Percentiles rank a stretch among this genome's conserved stretches.
phyloP scores from a whole-genome alignment of 148 eudicot genomes.

The Rhododendron williamsianum region DNA sequence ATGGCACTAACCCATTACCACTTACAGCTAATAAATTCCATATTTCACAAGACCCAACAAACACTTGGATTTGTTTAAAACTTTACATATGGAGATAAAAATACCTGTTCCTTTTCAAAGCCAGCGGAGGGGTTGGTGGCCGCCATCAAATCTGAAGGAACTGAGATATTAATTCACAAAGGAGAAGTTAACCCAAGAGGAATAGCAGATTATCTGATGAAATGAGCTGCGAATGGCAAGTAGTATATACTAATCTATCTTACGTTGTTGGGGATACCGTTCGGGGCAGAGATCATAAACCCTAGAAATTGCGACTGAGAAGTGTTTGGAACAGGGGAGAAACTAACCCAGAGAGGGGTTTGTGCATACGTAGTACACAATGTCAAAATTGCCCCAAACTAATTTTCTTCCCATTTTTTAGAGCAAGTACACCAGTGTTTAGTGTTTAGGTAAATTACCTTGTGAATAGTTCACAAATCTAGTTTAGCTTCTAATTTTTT shows the following conservation, averaged over 20 bases:
- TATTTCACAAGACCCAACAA: background rate
- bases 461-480: too few species aligned
- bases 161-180: background rate
- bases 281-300: background rate
- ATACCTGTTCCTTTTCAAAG: constrained; percentile 7
- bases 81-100: background rate
- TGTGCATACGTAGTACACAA: too few species aligned
- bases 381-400: too few species aligned
- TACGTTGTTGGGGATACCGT: background rate
- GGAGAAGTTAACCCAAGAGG: background rate
- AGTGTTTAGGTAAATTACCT: too few species aligned
- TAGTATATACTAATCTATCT: background rate
- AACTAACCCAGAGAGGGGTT: too few species aligned
- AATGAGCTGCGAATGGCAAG: background rate
- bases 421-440: too few species aligned
- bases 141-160: constrained; percentile 5
- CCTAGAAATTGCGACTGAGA: background rate
- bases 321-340: background rate
- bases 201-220: background rate
- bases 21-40: background rate
- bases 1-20: background rate
- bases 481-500: too few species aligned
- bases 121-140: background rate
- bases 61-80: background rate
- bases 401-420: too few species aligned